Base-by-base conservation (phyloP, 352 stramenopile species). In the Phytophthora pseudosyringae region DNA sequence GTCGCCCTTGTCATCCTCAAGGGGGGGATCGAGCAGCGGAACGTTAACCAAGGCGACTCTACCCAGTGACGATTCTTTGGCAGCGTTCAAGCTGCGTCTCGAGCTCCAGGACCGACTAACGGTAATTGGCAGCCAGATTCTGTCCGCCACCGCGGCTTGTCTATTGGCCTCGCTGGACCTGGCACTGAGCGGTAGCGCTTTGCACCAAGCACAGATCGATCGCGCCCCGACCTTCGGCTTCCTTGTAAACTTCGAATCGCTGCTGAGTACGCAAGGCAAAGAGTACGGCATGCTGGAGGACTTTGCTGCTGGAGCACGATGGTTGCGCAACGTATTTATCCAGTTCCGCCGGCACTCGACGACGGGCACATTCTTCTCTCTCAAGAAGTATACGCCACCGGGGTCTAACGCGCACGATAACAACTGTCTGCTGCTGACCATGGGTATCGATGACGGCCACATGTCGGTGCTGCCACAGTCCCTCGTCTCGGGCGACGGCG, bases 211-310 rank as follows among this genome's bases (percentile, higher is more conserved):
- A 16, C 83, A 93, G 70, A 69, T 93, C 2, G 73, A 79, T 3
- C 80, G 83, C 10, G 79, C 84, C 6, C 53, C 75, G 4, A 67
- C 62, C 5, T 85, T 91, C 39, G 86, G 86, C 3, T 91, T 86
- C 43, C 58, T 95, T 6, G 71, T 95, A 49, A 83, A 93, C 63
- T 95, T 94, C 50, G 87, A 95, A 71, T 95, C 87, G 51, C 69
- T 95, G 31, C 50, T 95, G 66, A 94, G 84, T 74, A 97, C 96
- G 36, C 91, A 97, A 45, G 95, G 95, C 32, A 98, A 98, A 64
- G 97, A 99, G 67, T 81, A 97, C 11, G 92, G 90, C 11, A 98
- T 99, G 97, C 85, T 99, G 1, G 81, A 96, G 65, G 91, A 98
- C 64, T 91, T 97, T 66, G 85, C 83, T 8, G 89, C 84, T 9